Conservation (phyloP, 495 filamentous ascomycete species). For the Aspergillus baeticus region DNA sequence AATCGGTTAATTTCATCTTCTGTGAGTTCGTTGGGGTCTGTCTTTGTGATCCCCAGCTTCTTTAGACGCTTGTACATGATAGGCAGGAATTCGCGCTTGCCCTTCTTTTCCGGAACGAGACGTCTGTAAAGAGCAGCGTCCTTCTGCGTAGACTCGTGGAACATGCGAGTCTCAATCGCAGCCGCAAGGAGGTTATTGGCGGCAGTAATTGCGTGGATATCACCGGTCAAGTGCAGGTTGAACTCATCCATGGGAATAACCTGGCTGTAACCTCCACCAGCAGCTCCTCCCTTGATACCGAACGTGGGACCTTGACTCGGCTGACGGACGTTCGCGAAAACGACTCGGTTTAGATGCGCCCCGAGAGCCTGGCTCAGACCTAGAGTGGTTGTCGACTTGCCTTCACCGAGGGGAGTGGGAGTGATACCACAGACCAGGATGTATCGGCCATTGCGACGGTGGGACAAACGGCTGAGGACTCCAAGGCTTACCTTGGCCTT, state of each 20-base stretch:
- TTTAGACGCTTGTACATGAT: conserved; percentile 89
- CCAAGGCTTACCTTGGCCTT: conserved; percentile 91
- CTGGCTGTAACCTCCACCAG: conserved; percentile 95
- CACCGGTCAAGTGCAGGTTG: conserved; percentile 95
- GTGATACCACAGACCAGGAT: conserved; percentile 94
- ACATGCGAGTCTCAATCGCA: conserved; percentile 97
- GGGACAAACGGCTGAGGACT: conserved; percentile 76
- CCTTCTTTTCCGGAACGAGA: conserved; percentile 85
- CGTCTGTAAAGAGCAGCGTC: conserved; percentile 86
- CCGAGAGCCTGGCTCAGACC: conserved; percentile 93
- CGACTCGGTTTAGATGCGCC: conserved; percentile 80
- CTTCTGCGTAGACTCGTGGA: conserved; percentile 93
- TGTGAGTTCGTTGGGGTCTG: conserved; percentile 83
- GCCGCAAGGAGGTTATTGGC: conserved; percentile 98
- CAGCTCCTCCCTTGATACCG: conserved; percentile 97
- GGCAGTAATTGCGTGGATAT: conserved; percentile 96
- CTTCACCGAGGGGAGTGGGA: conserved; percentile 95
- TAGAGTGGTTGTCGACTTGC: conserved; percentile 98
- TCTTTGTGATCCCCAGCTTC: conserved; percentile 95
- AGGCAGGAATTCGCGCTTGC: conserved; percentile 79
- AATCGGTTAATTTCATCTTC: conserved; percentile 85
- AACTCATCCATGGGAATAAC: conserved; percentile 99
- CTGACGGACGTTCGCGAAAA: conserved; percentile 95
- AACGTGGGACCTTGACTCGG: conserved; percentile 97
- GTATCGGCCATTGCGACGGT: conserved; percentile 86